Evolutionary conservation across 2,329 filamentous ascomycete species (phyloP).

Genomic region (Clonostachys byssicola): DNA sequence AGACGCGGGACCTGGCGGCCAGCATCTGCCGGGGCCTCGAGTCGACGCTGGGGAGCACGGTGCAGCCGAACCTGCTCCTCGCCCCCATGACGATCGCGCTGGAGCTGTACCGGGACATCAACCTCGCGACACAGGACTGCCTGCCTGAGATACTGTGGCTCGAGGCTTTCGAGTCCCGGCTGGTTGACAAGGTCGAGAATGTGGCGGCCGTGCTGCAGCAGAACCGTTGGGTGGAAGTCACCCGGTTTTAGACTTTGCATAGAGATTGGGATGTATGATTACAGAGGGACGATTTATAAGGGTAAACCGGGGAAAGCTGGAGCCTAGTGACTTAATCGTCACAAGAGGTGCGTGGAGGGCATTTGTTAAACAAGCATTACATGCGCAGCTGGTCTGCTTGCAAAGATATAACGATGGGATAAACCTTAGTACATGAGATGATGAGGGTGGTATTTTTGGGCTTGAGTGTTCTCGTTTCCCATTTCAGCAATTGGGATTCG

Average conservation of each 20-base stretch:
- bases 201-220: slow-evolving; percentile 30
- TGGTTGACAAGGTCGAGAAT: slow-evolving; percentile 33
- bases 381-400: too few relatives aligned
- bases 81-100: slow-evolving; percentile 36
- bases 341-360: too few relatives aligned
- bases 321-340: too few relatives aligned
- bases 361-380: too few relatives aligned
- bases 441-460: too few relatives aligned
- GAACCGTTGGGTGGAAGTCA: slow-evolving; percentile 31
- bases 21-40: slow-evolving; percentile 48
- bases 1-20: slow-evolving; percentile 37
- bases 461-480: too few relatives aligned
- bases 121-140: slow-evolving; percentile 29
- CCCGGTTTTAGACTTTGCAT: slow-evolving; percentile 8
- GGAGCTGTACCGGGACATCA: slow-evolving; percentile 34
- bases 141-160: slow-evolving; percentile 43
- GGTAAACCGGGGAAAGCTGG: too few relatives aligned
- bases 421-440: too few relatives aligned
- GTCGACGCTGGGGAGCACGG: slow-evolving; percentile 33
- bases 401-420: too few relatives aligned
- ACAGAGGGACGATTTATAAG: too few relatives aligned
- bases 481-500: too few relatives aligned
- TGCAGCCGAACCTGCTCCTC: slow-evolving; percentile 40
- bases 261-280: too few relatives aligned
- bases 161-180: slow-evolving; percentile 31